Evolutionary conservation across 495 filamentous ascomycete species (phyloP).

Genomic region (Xylaria cubensis): DNA sequence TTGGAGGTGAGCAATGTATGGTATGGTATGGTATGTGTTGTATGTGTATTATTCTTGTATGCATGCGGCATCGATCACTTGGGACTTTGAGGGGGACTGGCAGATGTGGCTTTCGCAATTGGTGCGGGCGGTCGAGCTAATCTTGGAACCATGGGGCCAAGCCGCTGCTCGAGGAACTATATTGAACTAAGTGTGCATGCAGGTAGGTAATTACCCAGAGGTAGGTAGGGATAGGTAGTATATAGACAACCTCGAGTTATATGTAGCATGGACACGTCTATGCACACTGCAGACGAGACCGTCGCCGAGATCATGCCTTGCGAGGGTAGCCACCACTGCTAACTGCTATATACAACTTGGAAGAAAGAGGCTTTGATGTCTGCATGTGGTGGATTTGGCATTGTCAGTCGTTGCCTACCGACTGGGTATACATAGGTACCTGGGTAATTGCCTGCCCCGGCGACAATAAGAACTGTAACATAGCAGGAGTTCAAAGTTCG

Average conservation of each 20-base stretch:
- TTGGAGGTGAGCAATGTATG: constrained; percentile 24
- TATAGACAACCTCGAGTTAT: too few species aligned
- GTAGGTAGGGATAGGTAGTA: background rate
- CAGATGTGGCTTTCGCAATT: constrained; percentile 26
- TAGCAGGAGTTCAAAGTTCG: background rate
- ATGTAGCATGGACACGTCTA: too few species aligned
- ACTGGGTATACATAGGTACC: background rate
- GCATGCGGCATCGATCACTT: constrained; percentile 29
- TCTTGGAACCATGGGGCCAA: constrained; percentile 14
- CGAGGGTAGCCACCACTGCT: background rate
- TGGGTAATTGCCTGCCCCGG: constrained; percentile 6
- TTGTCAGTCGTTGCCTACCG: background rate
- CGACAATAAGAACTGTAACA: background rate
- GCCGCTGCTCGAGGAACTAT: constrained; percentile 15
- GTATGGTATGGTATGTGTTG: background rate
- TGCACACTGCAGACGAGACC: background rate
- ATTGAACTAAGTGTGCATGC: background rate
- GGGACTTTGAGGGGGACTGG: constrained; percentile 15
- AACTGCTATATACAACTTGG: background rate
- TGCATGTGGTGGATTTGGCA: background rate
- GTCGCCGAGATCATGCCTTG: background rate
- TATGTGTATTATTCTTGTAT: constrained; percentile 22
- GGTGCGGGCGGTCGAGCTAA: constrained; percentile 28
- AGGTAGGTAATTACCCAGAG: too few species aligned
- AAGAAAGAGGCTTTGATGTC: background rate